phyloP scores from a whole-genome alignment of 805 yeast genomes.

The Wickerhamiella brachini region DNA sequence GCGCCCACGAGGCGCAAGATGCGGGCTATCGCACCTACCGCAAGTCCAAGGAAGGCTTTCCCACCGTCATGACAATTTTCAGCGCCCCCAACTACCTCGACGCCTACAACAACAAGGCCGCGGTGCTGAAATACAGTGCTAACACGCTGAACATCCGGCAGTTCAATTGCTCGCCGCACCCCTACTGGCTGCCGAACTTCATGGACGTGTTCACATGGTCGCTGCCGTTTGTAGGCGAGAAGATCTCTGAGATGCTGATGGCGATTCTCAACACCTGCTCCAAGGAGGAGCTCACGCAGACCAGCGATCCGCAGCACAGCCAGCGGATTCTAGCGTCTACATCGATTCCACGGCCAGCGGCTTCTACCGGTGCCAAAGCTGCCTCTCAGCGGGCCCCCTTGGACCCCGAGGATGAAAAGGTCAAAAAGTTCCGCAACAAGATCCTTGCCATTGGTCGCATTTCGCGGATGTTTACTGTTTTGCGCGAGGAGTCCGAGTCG shows the following conservation, averaged over 20 bases:
- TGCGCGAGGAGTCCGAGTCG: slow-evolving; percentile 78
- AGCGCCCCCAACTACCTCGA: slow-evolving; percentile 94
- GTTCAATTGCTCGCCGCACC: slow-evolving; percentile 85
- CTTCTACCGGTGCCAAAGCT: neutral
- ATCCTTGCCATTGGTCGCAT: slow-evolving; percentile 93
- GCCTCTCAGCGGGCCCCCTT: slow-evolving; percentile 9
- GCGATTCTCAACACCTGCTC: slow-evolving; percentile 87
- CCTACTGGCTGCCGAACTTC: slow-evolving; percentile 91
- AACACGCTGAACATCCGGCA: slow-evolving; percentile 92
- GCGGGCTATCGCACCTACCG: slow-evolving; percentile 93
- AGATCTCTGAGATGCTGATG: slow-evolving; percentile 84
- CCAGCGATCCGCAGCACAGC: slow-evolving; percentile 4
- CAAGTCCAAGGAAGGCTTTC: slow-evolving; percentile 77
- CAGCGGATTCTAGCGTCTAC: slow-evolving; percentile 2
- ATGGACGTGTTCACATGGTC: slow-evolving; percentile 98
- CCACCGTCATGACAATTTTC: slow-evolving; percentile 78
- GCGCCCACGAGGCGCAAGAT: slow-evolving; percentile 98
- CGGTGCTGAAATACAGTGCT: slow-evolving; percentile 80
- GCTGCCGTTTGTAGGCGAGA: slow-evolving; percentile 91
- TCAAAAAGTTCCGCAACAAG: slow-evolving; percentile 42
- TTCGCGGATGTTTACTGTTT: slow-evolving; percentile 77
- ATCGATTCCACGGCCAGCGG: neutral
- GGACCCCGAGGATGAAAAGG: slow-evolving; percentile 16
- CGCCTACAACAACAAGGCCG: slow-evolving; percentile 87
- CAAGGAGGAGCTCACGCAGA: slow-evolving; percentile 58